Conservation (phyloP, 495 filamentous ascomycete species). For the Rostrohypoxylon terebratum region DNA sequence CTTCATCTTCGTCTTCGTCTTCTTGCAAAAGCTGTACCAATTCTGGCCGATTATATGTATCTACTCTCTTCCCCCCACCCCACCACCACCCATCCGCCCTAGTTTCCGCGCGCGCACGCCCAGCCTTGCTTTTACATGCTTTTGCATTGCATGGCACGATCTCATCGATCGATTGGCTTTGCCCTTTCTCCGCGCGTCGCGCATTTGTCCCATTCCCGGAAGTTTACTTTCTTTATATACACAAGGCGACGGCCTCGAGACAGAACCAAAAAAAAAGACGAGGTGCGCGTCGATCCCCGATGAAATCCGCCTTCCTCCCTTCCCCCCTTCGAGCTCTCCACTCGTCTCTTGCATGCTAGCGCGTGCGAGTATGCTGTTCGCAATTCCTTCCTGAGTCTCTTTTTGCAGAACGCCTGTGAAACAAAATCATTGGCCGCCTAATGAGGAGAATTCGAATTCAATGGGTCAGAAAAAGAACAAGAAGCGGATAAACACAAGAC, state of each 20-base stretch:
- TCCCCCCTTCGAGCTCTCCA: neutral
- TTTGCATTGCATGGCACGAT: too few relatives aligned
- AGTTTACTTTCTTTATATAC: constrained; percentile 36
- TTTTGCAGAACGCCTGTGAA: constrained; percentile 40
- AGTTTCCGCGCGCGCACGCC: constrained; percentile 22
- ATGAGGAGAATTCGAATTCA: constrained; percentile 10
- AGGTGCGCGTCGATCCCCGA: neutral
- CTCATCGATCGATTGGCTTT: neutral
- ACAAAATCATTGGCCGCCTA: constrained; percentile 5
- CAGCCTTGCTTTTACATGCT: constrained; percentile 9
- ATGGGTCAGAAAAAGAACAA: constrained; percentile 18
- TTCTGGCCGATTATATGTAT: constrained; percentile 49
- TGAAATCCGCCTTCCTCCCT: neutral
- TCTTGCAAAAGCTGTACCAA: constrained; percentile 41
- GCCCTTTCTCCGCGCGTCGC: neutral
- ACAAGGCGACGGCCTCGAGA: constrained; percentile 27
- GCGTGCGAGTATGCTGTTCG: constrained; percentile 41
- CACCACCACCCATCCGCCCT: neutral
- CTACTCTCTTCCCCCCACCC: constrained; percentile 20
- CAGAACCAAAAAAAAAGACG: too few relatives aligned
- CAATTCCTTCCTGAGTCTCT: constrained; percentile 40
- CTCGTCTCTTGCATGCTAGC: constrained; percentile 6
- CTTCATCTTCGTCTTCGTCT: constrained; percentile 17
- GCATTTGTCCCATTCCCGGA: constrained; percentile 4
- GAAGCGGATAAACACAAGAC: constrained; percentile 10